Evolutionary conservation across 352 stramenopile species (phyloP).

Genomic region (Phytopythium cucurbitacearum): DNA sequence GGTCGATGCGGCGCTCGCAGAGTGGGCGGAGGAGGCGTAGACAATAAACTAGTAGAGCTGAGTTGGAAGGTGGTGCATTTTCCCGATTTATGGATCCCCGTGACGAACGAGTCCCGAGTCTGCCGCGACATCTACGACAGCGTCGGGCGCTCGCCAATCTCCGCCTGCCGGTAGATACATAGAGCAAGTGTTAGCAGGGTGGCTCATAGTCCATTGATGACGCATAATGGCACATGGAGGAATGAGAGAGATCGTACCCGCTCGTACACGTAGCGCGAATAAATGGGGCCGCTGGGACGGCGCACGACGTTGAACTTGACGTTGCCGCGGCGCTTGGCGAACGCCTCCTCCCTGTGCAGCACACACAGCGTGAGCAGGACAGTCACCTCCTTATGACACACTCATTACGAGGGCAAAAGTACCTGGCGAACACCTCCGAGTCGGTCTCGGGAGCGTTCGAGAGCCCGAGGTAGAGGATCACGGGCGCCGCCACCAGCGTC

Average conservation of each 20-base stretch:
- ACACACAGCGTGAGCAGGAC: constrained; percentile 4
- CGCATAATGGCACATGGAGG: neutral
- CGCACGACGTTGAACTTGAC: constrained; percentile 38
- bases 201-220: neutral
- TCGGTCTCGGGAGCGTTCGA: constrained; percentile 80
- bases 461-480: constrained; percentile 74
- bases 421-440: constrained; percentile 81
- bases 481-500: constrained; percentile 59
- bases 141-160: constrained; percentile 61
- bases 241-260: constrained; percentile 22
- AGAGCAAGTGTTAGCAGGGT: neutral
- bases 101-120: neutral
- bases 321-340: constrained; percentile 44
- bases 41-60: neutral
- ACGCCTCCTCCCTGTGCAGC: constrained; percentile 45
- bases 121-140: constrained; percentile 31
- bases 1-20: constrained; percentile 36
- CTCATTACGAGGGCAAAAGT: neutral
- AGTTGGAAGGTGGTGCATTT: neutral
- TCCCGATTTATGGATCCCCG: neutral
- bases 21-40: constrained; percentile 4
- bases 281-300: constrained; percentile 38
- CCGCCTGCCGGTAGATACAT: constrained; percentile 16
- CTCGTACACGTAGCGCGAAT: constrained; percentile 46
- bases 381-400: constrained; percentile 42